Percentiles rank a stretch among this genome's conserved stretches.
Conservation (phyloP, 345 rosid species). For the Eucalyptus sideroxylon region DNA sequence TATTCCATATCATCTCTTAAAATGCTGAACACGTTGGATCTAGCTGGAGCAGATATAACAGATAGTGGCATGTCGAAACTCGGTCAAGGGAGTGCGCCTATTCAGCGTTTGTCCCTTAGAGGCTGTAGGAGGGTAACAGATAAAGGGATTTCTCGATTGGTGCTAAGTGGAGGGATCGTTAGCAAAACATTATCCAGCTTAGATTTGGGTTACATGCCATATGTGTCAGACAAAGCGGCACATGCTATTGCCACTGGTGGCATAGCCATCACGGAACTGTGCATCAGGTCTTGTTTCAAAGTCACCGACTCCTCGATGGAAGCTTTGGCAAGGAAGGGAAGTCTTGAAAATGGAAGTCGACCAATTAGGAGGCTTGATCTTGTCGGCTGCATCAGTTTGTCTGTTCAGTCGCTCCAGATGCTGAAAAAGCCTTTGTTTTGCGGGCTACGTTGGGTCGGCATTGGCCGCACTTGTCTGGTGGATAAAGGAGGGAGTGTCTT, state of each 20-base stretch:
- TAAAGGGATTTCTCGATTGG: slow-evolving; percentile 38
- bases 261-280: slow-evolving; percentile 35
- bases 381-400: slow-evolving; percentile 35
- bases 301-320: slow-evolving; percentile 42
- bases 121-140: slow-evolving; percentile 65
- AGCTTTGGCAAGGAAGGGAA: slow-evolving; percentile 28
- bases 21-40: slow-evolving; percentile 34
- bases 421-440: slow-evolving; percentile 28
- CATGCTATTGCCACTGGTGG: slow-evolving; percentile 16
- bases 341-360: slow-evolving; percentile 9
- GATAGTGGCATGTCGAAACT: slow-evolving; percentile 39
- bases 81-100: slow-evolving; percentile 31
- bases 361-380: slow-evolving; percentile 43
- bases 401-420: slow-evolving; percentile 20
- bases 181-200: slow-evolving; percentile 31
- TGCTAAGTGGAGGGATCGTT: slow-evolving; percentile 31
- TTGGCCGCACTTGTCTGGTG: slow-evolving; percentile 22
- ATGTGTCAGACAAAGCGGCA: slow-evolving; percentile 41
- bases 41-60: slow-evolving; percentile 56
- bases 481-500: slow-evolving; percentile 8
- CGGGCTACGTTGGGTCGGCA: slow-evolving; percentile 50
- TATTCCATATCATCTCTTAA: slow-evolving; percentile 23
- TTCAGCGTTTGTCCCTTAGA: slow-evolving; percentile 36
- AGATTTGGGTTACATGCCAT: slow-evolving; percentile 57
- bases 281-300: slow-evolving; percentile 36